These are phyloP conservation scores for Dryas drummondii DNA, from an alignment of 306 rosid species.

Conservation along the genomic window DNA sequence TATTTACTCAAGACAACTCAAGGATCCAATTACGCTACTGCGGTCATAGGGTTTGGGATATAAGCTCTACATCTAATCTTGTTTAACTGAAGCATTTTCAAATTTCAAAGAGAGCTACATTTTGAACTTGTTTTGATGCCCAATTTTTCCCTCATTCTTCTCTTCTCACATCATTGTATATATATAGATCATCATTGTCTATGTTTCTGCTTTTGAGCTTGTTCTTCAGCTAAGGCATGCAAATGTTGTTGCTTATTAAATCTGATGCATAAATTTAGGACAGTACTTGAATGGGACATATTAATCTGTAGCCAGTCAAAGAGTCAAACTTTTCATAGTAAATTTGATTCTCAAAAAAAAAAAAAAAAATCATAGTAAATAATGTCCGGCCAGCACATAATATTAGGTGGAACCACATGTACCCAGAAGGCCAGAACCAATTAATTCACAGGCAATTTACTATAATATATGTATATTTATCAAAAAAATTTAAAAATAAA, in stretches of 20 bases:
- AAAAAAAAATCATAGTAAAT: neutral
- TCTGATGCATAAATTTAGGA: neutral
- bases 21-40: no score
- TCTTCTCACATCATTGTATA: neutral
- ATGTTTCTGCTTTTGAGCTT: slow-evolving; percentile 4
- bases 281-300: neutral
- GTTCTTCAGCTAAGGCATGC: neutral
- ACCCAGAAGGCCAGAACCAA: slow-evolving; percentile 17
- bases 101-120: neutral
- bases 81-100: neutral
- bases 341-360: no score
- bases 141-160: neutral
- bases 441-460: slow-evolving; percentile 2
- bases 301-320: slow-evolving; percentile 15
- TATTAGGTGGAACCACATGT: slow-evolving; percentile 38
- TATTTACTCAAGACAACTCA: no score
- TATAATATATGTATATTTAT: neutral
- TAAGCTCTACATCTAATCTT: no score
- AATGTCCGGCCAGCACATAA: slow-evolving; percentile 20
- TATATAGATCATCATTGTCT: neutral
- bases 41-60: no score
- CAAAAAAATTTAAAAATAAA: neutral
- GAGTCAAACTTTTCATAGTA: slow-evolving; percentile 4
- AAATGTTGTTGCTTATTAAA: neutral
- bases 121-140: neutral